Percentiles rank a stretch among this genome's conserved stretches.
These are phyloP conservation scores for Aspergillus vadensis DNA, from an alignment of 2,329 filamentous ascomycete species.

Conservation along the genomic window DNA sequence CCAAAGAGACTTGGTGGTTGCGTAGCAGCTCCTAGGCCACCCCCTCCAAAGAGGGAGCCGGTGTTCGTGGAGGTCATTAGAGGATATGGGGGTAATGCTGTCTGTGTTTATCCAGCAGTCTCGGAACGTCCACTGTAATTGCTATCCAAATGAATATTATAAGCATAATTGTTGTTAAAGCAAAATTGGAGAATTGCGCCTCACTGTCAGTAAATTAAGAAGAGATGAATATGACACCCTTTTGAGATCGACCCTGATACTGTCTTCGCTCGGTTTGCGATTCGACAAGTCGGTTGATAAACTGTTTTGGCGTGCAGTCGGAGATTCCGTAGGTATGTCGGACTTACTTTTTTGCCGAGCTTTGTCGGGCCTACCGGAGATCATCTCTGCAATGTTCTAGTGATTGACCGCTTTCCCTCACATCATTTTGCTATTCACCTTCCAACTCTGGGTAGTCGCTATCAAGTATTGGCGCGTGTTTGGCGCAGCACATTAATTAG, in stretches of 20 bases:
- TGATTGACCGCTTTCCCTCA: background rate
- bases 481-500: background rate
- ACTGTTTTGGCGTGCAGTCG: conserved; percentile 8
- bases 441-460: background rate
- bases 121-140: background rate
- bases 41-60: conserved; percentile 34
- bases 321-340: conserved; percentile 12
- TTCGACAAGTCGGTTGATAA: background rate
- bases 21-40: conserved; percentile 27
- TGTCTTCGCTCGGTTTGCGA: background rate
- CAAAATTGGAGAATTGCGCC: background rate
- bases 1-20: conserved; percentile 32
- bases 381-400: background rate
- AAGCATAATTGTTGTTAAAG: background rate
- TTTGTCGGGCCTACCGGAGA: background rate
- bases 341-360: conserved; percentile 23
- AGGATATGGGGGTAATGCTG: background rate
- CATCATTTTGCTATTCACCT: background rate
- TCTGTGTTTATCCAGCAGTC: background rate
- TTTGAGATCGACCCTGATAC: background rate
- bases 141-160: background rate
- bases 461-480: background rate
- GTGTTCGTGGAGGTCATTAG: conserved; percentile 25
- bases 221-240: background rate
- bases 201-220: background rate